Evolutionary conservation across 225 moss, liverwort and hornwort species (phyloP).

Genomic region (Polytrichum commune): DNA sequence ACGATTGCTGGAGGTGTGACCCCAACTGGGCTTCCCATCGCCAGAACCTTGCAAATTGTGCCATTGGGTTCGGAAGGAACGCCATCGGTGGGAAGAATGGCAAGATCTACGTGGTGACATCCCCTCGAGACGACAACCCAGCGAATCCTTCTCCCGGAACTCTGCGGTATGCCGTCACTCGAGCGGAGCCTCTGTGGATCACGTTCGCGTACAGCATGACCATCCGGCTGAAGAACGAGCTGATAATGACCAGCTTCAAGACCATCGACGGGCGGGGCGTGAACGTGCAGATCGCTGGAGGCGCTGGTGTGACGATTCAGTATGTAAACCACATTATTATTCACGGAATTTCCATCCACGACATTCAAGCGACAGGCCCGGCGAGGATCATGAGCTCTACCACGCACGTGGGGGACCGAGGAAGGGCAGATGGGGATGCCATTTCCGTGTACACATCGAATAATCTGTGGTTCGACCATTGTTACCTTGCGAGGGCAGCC

Average conservation of each 20-base stretch:
- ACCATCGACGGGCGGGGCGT: slow-evolving; percentile 79
- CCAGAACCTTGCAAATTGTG: slow-evolving; percentile 42
- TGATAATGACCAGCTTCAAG: slow-evolving; percentile 78
- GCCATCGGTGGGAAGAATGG: slow-evolving; percentile 71
- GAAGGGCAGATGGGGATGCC: slow-evolving; percentile 58
- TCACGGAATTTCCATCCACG: slow-evolving; percentile 57
- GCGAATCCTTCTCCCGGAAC: slow-evolving; percentile 59
- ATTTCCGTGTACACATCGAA: slow-evolving; percentile 51
- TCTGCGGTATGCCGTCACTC: slow-evolving; percentile 62
- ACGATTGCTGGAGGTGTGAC: slow-evolving; percentile 45
- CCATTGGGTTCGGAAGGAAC: slow-evolving; percentile 49
- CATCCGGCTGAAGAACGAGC: slow-evolving; percentile 70
- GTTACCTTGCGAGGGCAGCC: slow-evolving; percentile 38
- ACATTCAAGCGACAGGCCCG: slow-evolving; percentile 58
- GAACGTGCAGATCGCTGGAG: slow-evolving; percentile 47
- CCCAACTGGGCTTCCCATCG: slow-evolving; percentile 30
- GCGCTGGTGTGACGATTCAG: slow-evolving; percentile 57
- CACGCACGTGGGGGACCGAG: slow-evolving; percentile 52
- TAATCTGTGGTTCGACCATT: slow-evolving; percentile 79
- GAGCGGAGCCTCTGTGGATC: slow-evolving; percentile 63
- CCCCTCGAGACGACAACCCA: slow-evolving; percentile 40
- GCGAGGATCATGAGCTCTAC: slow-evolving; percentile 50
- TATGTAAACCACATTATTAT: slow-evolving; percentile 48
- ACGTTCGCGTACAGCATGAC: slow-evolving; percentile 61
- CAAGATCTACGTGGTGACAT: slow-evolving; percentile 58